Evolutionary conservation across 2,329 filamentous ascomycete genomes (phyloP).

Genomic region (Alternaria novae-zelandiae): DNA sequence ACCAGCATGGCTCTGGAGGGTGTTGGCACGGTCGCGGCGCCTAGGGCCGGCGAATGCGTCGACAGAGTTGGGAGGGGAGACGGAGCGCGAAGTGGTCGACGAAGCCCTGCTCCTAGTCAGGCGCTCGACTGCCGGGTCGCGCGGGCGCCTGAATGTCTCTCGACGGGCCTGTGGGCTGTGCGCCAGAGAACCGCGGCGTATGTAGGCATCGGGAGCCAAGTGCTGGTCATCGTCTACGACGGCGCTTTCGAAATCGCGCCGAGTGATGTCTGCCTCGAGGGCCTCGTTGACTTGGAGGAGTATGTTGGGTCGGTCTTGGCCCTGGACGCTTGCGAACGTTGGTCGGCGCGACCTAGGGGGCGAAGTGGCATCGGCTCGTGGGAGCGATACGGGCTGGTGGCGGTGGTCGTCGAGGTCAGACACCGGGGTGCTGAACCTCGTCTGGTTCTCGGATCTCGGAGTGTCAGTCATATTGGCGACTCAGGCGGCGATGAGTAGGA

Average conservation of each 20-base stretch:
- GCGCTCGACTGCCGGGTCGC: conserved; percentile 43
- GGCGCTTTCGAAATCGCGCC: conserved; percentile 87
- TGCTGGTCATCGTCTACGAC: conserved; percentile 74
- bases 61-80: conserved; percentile 93
- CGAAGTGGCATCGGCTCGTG: conserved; percentile 64
- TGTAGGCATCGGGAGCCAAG: conserved; percentile 54
- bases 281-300: conserved; percentile 55
- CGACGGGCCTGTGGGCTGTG: conserved; percentile 51
- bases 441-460: conserved; percentile 71
- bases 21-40: conserved; percentile 77
- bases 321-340: conserved; percentile 72
- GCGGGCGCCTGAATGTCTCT: conserved; percentile 52
- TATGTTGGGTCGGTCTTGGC: conserved; percentile 52
- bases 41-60: conserved; percentile 95
- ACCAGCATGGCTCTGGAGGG: conserved; percentile 63
- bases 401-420: conserved; percentile 90
- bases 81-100: conserved; percentile 67
- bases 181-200: conserved; percentile 54
- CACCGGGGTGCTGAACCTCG: conserved; percentile 75
- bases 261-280: conserved; percentile 51
- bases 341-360: conserved; percentile 64
- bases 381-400: conserved; percentile 66
- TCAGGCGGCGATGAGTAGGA: conserved; percentile 31
- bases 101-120: conserved; percentile 54
- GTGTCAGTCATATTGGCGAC: conserved; percentile 58